Evolutionary conservation across 331 rosid genomes (phyloP).

Genomic region (Erythrophleum ivorense): DNA sequence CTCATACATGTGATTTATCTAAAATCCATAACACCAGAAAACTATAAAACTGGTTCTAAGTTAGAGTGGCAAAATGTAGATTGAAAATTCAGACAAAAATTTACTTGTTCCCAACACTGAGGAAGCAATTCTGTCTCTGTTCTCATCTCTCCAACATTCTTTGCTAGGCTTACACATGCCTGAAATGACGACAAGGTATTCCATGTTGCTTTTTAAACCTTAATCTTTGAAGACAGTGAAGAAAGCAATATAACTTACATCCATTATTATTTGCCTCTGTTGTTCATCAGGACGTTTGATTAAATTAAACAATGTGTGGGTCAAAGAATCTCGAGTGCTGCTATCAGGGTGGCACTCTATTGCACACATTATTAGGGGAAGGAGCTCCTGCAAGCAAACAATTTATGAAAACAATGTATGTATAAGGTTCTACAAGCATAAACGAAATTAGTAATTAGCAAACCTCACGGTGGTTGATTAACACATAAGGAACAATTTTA

Average conservation of each 20-base stretch:
- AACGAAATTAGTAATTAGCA: slow-evolving; percentile 31
- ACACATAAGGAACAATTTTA: slow-evolving; percentile 95
- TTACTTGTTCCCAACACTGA: slow-evolving; percentile 99
- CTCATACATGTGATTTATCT: slow-evolving; percentile 97
- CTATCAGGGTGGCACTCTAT: slow-evolving; percentile 98
- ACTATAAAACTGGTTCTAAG: slow-evolving; percentile 38
- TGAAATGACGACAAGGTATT: slow-evolving; percentile 49
- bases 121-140: slow-evolving; percentile 99
- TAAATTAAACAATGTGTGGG: slow-evolving; percentile 94
- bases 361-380: slow-evolving; percentile 97
- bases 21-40: slow-evolving; percentile 39
- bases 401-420: slow-evolving; percentile 28
- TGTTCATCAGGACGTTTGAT: slow-evolving; percentile 99
- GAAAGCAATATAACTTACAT: slow-evolving; percentile 62
- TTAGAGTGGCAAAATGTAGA: slow-evolving; percentile 35
- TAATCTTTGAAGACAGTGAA: slow-evolving; percentile 32
- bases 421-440: slow-evolving; percentile 23
- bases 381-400: slow-evolving; percentile 77
- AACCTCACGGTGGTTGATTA: slow-evolving; percentile 99
- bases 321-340: slow-evolving; percentile 91
- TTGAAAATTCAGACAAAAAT: slow-evolving; percentile 43
- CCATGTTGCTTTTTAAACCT: slow-evolving; percentile 32
- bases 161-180: slow-evolving; percentile 97
- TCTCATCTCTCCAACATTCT: slow-evolving; percentile 97
- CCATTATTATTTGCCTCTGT: slow-evolving; percentile 93